Base-by-base conservation (phyloP, 805 yeast species). In the Hyphopichia homilentoma region DNA sequence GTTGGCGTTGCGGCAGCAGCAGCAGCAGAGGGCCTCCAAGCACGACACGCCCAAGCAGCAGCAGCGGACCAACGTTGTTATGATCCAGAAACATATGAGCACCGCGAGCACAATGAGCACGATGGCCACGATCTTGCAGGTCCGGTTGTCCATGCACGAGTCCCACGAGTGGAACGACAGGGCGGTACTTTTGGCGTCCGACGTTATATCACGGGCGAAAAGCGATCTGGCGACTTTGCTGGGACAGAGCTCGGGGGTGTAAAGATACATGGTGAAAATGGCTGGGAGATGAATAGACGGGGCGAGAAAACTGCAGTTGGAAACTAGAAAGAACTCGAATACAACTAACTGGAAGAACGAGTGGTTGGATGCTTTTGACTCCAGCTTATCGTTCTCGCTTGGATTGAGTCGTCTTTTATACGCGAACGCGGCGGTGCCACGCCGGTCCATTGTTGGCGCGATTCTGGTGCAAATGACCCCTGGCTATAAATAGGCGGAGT, bases 61-160 rank as follows among this genome's bases (percentile, higher is more conserved):
- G 44, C 84, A 79, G 31, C 79, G 70, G 30, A 80, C 43, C 2
- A 84, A 16, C 0, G 77, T 70, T 9, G 73, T 62, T 2, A 81
- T 13, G 4, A 82, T 36, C 83, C 88, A 80, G 5, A 82, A 31
- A 0, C 54, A 59, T 0, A 82, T 37, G 2, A 84, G 43, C 0
- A 52, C 65, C 0, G 79, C 90, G 8, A 85, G 47, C 0, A 65
- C 75, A 3, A 84, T 80, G 3, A 84, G 81, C 9, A 83, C 84
- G 27, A 84, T 84, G 4, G 84, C 89, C 14, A 81, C 74, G 36
- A 84, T 75, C 50, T 84, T 85, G 57, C 95, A 85, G 29, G 79
- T 67, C 27, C 61, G 78, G 54, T 83, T 81, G 48, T 71, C 81
- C 90, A 83, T 84, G 58, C 95, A 85, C 2, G 84, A 74, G 49